Conservation (phyloP, 2,329 filamentous ascomycete genomes). For the Botrytis squamosa region DNA sequence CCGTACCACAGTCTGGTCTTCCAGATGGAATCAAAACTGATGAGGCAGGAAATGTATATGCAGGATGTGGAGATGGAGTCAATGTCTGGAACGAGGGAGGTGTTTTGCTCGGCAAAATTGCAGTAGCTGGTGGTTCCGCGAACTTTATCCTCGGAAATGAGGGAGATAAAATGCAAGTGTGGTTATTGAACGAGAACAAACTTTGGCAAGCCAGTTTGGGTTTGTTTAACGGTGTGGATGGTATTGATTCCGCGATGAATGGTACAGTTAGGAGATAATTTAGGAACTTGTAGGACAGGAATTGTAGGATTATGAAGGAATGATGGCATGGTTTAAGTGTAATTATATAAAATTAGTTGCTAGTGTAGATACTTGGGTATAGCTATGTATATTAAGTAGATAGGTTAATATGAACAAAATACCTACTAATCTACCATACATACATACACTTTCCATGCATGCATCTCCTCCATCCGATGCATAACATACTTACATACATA, state of each 20-base stretch:
- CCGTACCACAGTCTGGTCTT: slow-evolving; percentile 51
- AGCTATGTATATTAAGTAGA: not conserved
- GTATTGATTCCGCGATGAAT: not conserved
- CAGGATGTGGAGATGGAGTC: slow-evolving; percentile 53
- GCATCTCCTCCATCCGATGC: not conserved
- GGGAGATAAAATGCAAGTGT: slow-evolving; percentile 23
- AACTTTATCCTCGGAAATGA: slow-evolving; percentile 25
- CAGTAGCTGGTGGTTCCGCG: slow-evolving; percentile 22
- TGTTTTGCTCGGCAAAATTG: slow-evolving; percentile 56
- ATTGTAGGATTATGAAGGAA: not conserved
- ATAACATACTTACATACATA: not conserved
- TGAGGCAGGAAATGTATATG: slow-evolving; percentile 53
- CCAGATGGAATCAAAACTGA: slow-evolving; percentile 59
- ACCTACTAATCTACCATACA: not conserved
- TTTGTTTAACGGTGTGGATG: not conserved
- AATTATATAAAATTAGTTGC: not conserved
- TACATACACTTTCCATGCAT: not conserved
- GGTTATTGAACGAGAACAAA: slow-evolving; percentile 28
- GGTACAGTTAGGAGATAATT: not conserved
- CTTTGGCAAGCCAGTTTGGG: slow-evolving; percentile 24
- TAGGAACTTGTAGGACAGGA: not conserved
- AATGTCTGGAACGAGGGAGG: slow-evolving; percentile 53
- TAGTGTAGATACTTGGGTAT: not conserved
- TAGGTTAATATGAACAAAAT: not conserved
- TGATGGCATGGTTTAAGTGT: not conserved